Base-by-base conservation (phyloP, 805 yeast species). In the Wickerhamiella dianesei region DNA sequence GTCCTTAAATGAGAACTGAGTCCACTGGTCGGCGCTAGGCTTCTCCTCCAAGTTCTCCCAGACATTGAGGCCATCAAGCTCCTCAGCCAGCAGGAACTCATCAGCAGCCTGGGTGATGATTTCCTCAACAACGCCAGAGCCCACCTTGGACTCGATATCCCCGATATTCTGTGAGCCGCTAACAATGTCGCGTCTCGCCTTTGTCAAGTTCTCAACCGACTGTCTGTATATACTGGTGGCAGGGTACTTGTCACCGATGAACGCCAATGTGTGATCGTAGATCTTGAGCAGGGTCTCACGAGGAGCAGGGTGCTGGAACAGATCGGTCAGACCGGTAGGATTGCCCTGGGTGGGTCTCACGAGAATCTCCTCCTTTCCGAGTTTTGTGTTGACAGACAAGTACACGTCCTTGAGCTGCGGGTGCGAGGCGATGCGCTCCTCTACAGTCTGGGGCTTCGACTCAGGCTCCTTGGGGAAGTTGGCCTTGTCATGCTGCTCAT, bases 121-220 rank as follows among this genome's bases (percentile, higher is more conserved):
- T 68, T 85, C 94, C 66, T 85, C 95, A 52, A 84, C 79, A 57
- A 85, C 73, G 1, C 95, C 95, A 52, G 80, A 77, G 17, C 94
- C 94, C 53, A 85, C 80, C 61, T 76, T 66, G 52, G 70, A 66
- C 67, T 85, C 95, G 55, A 85, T 82, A 52, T 70, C 74, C 56
- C 74, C 81, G 39, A 72, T 65, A 46, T 77, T 74, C 53, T 78
- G 84, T 50, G 74, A 73, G 41, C 64, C 58, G 60, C 82, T 77
- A 18, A 83, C 94, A 44, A 82, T 69, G 40, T 69, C 67, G 60
- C 80, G 70, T 60, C 95, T 76, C 59, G 80, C 71, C 55, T 72
- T 73, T 44, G 92, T 83, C 63, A 85, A 66, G 48, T 76, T 74
- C 64, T 79, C 82, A 4, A 80, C 80, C 1, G 92, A 74, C 58